phyloP scores from a whole-genome alignment of 768 basidiomycete species.

The Lactarius hengduanensis region DNA sequence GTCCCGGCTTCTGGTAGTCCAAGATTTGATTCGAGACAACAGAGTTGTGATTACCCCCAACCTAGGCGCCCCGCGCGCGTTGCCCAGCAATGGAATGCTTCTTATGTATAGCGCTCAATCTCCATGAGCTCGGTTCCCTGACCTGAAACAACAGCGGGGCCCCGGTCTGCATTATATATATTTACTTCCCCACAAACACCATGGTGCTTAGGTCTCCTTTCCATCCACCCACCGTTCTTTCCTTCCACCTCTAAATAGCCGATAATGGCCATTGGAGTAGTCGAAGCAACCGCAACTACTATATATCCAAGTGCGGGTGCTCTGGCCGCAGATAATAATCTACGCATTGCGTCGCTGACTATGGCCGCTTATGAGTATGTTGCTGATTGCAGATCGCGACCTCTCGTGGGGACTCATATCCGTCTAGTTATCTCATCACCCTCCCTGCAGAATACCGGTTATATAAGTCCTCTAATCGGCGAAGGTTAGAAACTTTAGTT shows the following conservation, averaged over 20 bases:
- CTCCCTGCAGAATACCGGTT: conserved; percentile 26
- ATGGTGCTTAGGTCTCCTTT: background rate
- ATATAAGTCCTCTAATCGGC: conserved; percentile 12
- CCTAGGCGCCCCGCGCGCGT: too few relatives aligned
- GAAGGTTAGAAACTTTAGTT: conserved; percentile 3
- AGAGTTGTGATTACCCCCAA: too few relatives aligned
- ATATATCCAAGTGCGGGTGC: background rate
- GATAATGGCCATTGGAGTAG: background rate
- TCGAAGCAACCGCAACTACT: background rate
- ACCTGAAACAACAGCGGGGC: too few relatives aligned
- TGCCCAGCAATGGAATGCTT: too few relatives aligned
- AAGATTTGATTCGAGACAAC: too few relatives aligned
- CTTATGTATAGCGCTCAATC: too few relatives aligned
- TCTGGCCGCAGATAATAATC: conserved; percentile 14
- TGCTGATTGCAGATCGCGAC: background rate
- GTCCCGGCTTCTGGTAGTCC: too few relatives aligned
- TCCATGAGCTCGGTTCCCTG: background rate
- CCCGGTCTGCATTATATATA: background rate
- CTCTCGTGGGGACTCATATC: background rate
- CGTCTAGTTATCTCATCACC: conserved; percentile 25
- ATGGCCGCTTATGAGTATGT: conserved; percentile 30
- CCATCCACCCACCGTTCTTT: background rate
- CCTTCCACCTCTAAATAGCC: background rate
- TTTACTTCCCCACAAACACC: too few relatives aligned
- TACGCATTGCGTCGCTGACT: conserved; percentile 24